A percentile compares a stretch with the other conserved stretches of the same genome.
Conservation (phyloP, 2,329 filamentous ascomycete species). For the Xylaria arbuscula region DNA sequence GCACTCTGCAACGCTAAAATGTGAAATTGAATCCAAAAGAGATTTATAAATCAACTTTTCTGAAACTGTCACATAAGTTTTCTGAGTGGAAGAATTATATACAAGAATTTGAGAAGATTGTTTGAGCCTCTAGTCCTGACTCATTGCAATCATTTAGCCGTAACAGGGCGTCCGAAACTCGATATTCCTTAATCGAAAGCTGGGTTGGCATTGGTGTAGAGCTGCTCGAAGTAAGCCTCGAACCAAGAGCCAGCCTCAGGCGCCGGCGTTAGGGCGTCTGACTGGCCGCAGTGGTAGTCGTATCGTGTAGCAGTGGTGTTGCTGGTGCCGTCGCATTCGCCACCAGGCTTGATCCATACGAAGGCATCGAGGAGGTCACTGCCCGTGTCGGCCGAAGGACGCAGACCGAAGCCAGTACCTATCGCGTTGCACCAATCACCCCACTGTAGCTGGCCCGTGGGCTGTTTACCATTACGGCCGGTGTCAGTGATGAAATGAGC, state of each 20-base stretch:
- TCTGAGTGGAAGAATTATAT: slow-evolving; percentile 30
- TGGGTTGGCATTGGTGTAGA: slow-evolving; percentile 67
- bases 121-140: slow-evolving; percentile 1
- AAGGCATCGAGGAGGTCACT: slow-evolving; percentile 67
- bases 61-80: neutral
- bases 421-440: slow-evolving; percentile 72
- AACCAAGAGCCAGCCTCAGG: slow-evolving; percentile 79
- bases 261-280: slow-evolving; percentile 69
- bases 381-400: slow-evolving; percentile 65
- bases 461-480: slow-evolving; percentile 57
- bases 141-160: neutral
- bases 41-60: neutral
- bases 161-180: neutral
- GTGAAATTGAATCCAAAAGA: neutral
- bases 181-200: slow-evolving; percentile 52
- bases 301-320: slow-evolving; percentile 59
- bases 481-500: slow-evolving; percentile 53
- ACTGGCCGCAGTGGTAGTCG: slow-evolving; percentile 64
- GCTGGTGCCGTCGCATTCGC: slow-evolving; percentile 58
- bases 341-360: slow-evolving; percentile 72
- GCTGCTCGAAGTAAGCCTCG: slow-evolving; percentile 68
- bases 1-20: neutral
- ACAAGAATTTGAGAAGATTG: slow-evolving; percentile 28
- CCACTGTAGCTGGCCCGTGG: slow-evolving; percentile 64
- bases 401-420: slow-evolving; percentile 66